Conservation (phyloP, 192 early-diverging fungal genomes). For the Glomus cerebriforme region DNA sequence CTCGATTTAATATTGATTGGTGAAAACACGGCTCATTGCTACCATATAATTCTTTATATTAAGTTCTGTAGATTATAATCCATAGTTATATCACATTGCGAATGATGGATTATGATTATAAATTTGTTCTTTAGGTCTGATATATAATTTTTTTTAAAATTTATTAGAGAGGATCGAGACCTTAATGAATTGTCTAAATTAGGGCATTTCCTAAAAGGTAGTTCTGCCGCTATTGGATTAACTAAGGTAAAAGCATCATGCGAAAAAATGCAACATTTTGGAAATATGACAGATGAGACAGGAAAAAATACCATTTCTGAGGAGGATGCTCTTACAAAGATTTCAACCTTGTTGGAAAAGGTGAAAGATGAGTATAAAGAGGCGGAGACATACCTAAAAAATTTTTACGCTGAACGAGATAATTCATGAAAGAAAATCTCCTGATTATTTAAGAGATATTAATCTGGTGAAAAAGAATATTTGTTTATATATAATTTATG, state of each 20-base stretch:
- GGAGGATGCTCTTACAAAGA: constrained; percentile 60
- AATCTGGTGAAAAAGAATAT: background rate
- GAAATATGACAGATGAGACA: constrained; percentile 60
- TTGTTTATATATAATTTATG: no score
- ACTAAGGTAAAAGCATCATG: constrained; percentile 78
- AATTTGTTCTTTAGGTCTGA: no score
- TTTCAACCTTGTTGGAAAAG: constrained; percentile 53
- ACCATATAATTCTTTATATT: background rate
- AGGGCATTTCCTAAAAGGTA: constrained; percentile 93
- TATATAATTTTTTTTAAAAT: no score
- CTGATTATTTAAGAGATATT: background rate
- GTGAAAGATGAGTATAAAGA: constrained; percentile 73
- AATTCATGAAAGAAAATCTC: background rate
- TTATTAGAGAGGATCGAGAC: constrained; percentile 55
- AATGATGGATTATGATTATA: no score
- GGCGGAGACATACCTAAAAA: constrained; percentile 66
- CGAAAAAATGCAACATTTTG: constrained; percentile 87
- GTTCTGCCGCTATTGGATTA: constrained; percentile 83
- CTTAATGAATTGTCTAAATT: constrained; percentile 70
- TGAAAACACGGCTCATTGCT: background rate
- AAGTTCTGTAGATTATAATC: background rate
- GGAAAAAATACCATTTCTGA: constrained; percentile 51
- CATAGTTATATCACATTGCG: no score
- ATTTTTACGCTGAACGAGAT: constrained; percentile 63
- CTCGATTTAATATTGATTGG: background rate